Evolutionary conservation across 371 early-diverging fungal species (phyloP), one percentile per base, ranked within the genome.

Genomic region (Saksenaea vasiformis): DNA sequence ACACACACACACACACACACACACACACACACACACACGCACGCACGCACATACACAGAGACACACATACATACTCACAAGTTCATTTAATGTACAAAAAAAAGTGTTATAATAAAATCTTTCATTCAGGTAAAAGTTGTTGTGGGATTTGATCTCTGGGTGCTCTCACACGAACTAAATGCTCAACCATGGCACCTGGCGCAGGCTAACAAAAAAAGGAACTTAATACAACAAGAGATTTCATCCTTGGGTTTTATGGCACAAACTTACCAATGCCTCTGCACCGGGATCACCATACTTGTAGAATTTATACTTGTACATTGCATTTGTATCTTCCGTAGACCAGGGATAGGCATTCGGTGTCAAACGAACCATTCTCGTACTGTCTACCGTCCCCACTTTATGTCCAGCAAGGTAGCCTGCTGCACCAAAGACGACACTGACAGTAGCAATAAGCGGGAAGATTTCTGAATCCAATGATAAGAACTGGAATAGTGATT

Each of bases 391-490:
- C 5, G 43, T 41, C 5, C n/a, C 19, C 13, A 17, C 19, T 41
- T 41, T 41, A 3, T 41, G 43, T 3, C 66, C 66, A 31, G 54
- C 43, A 56, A 66, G 55, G 36, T 62, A 70, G 5, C 70, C 70
- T 13, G 62, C 66, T 28, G 41, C 26, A 17, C 53, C 61, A 35
- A 36, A 37, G 2, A 51, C 62, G 19, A 37, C 27, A 0, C 27
- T 24, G n/a, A 70, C 51, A 7, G 62, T 44, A 8, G 61, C 66
- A 2, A 70, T 15, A 22, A 70, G 28, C 14, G 67, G 67, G 58
- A 58, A 66, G 44, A 66, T 66, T 66, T 70, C 70, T 15, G 66
- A 58, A 37, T 70, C 70, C 24, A 66, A 36, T 2, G 67, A 61
- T 8, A 70, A 35, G 41, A 66, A 66, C 11, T 58, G 62, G 43